Evolutionary conservation across 2,329 filamentous ascomycete species (phyloP), one percentile per base, ranked within the genome.

Genomic region (Clonostachys sp.): DNA sequence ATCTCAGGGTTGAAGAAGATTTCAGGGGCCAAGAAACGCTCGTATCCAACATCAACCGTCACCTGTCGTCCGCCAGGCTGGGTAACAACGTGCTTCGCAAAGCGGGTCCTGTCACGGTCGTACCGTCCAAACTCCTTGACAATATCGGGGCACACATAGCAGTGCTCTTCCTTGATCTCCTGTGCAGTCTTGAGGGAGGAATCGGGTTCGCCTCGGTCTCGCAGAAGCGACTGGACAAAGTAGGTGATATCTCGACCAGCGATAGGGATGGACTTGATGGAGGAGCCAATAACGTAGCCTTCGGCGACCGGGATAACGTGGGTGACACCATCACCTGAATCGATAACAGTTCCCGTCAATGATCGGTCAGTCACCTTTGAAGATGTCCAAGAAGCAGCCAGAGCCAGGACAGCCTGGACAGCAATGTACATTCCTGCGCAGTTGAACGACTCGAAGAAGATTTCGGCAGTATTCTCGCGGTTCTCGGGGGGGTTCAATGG

Each of bases 1-100:
- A 99, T 99, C 73, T 99, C 94, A 33, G 94, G 94, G 72, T 99
- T 99, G 83, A 99, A 99, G 73, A 99, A 99, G 63, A 99, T 99
- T 69, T 99, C 94, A 20, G 95, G 95, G 3, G 94, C 94, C 50
- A 99, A 78, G 79, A 99, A 99, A 34, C 94, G 88, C 70, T 99
- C 94, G 72, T 97, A 99, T 46, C 94, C 94, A 46, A 99, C 89
- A 60, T 99, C 95, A 42, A 99, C 90, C 2, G 77, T 81, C 18
- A 92, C 85, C 57, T 88, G 84, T 57, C 88, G 86, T 53, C 94
- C 94, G 57, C 91, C 92, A 24, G 91, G 86, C 50, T 94, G 85
- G 48, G 83, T 84, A 49, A 96, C 91, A 17, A 86, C 84, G 70
- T 99, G 91, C 72, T 96, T 90, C 59, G 87, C 79, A 72, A 99